Evolutionary conservation across 163 green algal genomes (phyloP).

Genomic region (Coccomyxa subellipsoidea): DNA sequence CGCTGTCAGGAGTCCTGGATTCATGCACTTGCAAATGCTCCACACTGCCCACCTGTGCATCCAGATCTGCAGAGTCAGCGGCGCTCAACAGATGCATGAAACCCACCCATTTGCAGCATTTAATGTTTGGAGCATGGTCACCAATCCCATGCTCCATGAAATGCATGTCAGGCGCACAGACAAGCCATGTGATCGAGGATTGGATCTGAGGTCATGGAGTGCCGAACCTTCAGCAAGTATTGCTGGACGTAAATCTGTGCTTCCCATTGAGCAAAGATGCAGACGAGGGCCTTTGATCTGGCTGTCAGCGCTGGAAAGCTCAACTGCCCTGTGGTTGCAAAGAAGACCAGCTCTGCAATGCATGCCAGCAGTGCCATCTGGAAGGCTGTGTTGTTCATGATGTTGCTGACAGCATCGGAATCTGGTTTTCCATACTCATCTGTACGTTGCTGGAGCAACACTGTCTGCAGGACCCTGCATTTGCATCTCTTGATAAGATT

Average conservation of each 20-base stretch:
- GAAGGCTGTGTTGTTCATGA: constrained; percentile 2
- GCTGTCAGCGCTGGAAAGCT: constrained; percentile 10
- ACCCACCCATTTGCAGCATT: no score
- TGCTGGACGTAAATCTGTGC: background rate
- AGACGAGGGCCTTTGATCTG: background rate
- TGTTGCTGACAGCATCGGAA: background rate
- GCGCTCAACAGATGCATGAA: no score
- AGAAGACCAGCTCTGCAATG: constrained; percentile 17
- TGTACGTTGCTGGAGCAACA: background rate
- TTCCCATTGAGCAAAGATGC: background rate
- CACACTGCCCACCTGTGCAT: constrained; percentile 4
- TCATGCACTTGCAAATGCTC: constrained; percentile 1
- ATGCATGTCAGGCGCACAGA: no score
- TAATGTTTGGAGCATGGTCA: no score
- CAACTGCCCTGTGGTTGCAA: background rate
- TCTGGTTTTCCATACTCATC: background rate
- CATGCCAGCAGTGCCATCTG: constrained; percentile 18
- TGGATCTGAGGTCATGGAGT: no score
- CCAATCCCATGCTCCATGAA: no score
- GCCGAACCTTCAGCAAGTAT: background rate
- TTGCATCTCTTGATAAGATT: no score
- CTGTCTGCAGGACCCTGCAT: background rate
- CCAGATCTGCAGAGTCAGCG: constrained; percentile 2
- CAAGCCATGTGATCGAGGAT: no score
- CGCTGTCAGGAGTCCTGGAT: background rate